phyloP scores from a whole-genome alignment of 495 filamentous ascomycete genomes.

The Annulohypoxylon nitens region DNA sequence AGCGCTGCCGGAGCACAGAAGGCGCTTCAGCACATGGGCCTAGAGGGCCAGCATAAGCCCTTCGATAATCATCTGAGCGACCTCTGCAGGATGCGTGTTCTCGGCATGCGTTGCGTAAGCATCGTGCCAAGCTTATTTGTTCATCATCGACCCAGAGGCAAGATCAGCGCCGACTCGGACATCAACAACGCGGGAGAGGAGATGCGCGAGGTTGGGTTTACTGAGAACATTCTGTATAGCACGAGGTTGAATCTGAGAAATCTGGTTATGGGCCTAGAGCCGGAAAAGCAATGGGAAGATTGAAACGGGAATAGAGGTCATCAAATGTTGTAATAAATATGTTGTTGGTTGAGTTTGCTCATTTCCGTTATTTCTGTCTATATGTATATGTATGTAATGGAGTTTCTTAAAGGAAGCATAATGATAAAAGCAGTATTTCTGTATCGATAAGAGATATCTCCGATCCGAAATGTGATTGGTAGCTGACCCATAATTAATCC shows the following conservation, averaged over 20 bases:
- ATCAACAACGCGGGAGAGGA: conserved; percentile 51
- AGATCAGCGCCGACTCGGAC: conserved; percentile 58
- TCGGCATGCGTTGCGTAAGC: conserved; percentile 56
- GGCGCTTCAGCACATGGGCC: conserved; percentile 61
- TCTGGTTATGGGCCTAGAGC: conserved; percentile 27
- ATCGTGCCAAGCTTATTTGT: conserved; percentile 62
- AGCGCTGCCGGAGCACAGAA: conserved; percentile 65
- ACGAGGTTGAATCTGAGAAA: conserved; percentile 58
- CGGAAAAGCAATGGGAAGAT: conserved; percentile 36
- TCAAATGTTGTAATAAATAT: not conserved
- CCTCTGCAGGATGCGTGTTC: conserved; percentile 54
- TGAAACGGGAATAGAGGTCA: conserved; percentile 16
- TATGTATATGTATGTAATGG: not conserved
- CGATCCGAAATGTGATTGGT: not conserved
- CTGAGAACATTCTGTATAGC: conserved; percentile 64
- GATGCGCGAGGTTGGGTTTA: conserved; percentile 55
- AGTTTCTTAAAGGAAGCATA: not conserved
- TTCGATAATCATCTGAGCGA: conserved; percentile 64
- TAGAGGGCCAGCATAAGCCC: conserved; percentile 55
- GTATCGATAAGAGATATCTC: not conserved
- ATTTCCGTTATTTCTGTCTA: not conserved
- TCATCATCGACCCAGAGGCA: conserved; percentile 59
- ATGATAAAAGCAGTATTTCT: not conserved
- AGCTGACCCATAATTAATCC: conserved; percentile 15
- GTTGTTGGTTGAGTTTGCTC: not conserved